Evolutionary conservation across 768 basidiomycete species (phyloP).

Genomic region (Favolaschia claudopus): DNA sequence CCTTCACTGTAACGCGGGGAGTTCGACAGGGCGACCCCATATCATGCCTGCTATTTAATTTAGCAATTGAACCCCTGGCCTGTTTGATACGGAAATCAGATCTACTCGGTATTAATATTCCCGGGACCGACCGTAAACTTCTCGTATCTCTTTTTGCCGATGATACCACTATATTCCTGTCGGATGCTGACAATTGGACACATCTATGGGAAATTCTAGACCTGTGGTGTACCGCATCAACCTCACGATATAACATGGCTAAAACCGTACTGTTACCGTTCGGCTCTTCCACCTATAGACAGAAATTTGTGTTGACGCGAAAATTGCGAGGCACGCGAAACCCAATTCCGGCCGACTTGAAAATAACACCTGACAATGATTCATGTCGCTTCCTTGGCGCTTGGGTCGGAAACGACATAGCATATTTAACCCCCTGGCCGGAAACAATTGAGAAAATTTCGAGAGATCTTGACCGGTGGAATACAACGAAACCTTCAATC

Average conservation of each 20-base stretch:
- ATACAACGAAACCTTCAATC: no score
- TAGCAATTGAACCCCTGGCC: no score
- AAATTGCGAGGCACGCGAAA: neutral
- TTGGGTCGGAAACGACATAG: neutral
- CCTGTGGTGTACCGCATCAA: slow-evolving; percentile 16
- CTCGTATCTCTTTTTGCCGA: slow-evolving; percentile 34
- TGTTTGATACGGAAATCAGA: slow-evolving; percentile 21
- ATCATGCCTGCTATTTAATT: slow-evolving; percentile 2
- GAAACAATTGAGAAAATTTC: no score
- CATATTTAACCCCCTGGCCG: neutral
- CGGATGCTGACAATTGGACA: neutral
- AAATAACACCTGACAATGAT: neutral
- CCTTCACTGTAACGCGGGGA: neutral
- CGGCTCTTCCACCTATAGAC: neutral
- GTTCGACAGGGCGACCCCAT: neutral
- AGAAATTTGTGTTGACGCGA: neutral
- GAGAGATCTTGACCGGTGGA: no score
- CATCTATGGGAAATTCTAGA: slow-evolving; percentile 11
- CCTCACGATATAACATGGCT: no score
- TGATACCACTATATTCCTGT: no score
- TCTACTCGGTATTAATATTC: slow-evolving; percentile 28
- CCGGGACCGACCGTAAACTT: neutral
- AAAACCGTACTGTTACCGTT: slow-evolving; percentile 25
- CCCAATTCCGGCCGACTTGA: neutral
- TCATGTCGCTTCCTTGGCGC: neutral